Evolutionary conservation across 805 yeast genomes (phyloP).

Genomic region (Ogataea paraovalis): DNA sequence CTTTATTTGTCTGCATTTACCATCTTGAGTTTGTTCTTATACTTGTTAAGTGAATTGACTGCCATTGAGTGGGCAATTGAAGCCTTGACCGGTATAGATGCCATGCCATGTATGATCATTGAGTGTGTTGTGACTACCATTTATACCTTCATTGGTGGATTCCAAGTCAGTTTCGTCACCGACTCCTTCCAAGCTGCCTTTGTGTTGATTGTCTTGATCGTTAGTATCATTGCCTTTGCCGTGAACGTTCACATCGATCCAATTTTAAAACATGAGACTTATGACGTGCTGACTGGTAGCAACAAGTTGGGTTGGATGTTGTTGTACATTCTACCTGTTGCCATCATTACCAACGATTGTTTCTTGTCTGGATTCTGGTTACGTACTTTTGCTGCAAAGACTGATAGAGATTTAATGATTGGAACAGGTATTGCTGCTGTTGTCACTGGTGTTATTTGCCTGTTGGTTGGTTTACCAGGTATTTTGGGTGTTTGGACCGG

Average conservation of each 20-base stretch:
- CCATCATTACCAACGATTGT: constrained; percentile 85
- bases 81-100: constrained; percentile 72
- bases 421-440: constrained; percentile 76
- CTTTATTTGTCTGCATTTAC: constrained; percentile 78
- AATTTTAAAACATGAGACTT: constrained; percentile 58
- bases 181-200: constrained; percentile 81
- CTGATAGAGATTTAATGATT: constrained; percentile 68
- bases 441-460: constrained; percentile 57
- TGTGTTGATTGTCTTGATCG: constrained; percentile 61
- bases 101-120: constrained; percentile 76
- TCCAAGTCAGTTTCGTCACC: constrained; percentile 80
- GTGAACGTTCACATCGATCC: constrained; percentile 56
- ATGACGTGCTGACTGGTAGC: constrained; percentile 59
- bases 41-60: constrained; percentile 82
- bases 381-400: constrained; percentile 83
- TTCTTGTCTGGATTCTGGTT: constrained; percentile 93
- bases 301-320: constrained; percentile 86
- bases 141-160: constrained; percentile 86
- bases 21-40: constrained; percentile 76
- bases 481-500: constrained; percentile 91
- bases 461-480: constrained; percentile 79
- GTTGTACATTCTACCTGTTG: constrained; percentile 76
- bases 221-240: constrained; percentile 79
- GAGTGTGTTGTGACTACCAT: constrained; percentile 85
- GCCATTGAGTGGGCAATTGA: constrained; percentile 75